phyloP scores from a whole-genome alignment of 2,329 filamentous ascomycete genomes.

The Thyridium curvatum region DNA sequence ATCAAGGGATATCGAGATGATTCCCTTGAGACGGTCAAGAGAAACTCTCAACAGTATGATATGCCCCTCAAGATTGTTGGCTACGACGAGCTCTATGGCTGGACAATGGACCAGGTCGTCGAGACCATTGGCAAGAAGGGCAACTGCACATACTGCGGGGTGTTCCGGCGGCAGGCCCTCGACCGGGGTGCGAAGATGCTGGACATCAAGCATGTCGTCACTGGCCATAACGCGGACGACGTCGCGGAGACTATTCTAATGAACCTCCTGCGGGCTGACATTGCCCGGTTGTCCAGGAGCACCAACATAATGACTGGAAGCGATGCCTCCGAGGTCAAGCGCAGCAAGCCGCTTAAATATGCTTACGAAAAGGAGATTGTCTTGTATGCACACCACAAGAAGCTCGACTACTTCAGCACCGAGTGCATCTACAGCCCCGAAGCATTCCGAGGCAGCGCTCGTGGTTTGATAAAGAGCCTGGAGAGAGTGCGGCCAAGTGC shows the following conservation, averaged over 20 bases:
- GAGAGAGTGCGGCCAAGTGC: slow-evolving; percentile 90
- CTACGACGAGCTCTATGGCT: slow-evolving; percentile 91
- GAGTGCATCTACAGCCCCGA: slow-evolving; percentile 98
- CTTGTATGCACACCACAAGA: slow-evolving; percentile 93
- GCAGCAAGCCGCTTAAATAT: slow-evolving; percentile 95
- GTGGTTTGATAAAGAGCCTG: slow-evolving; percentile 88
- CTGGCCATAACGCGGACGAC: slow-evolving; percentile 95
- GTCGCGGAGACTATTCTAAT: slow-evolving; percentile 96
- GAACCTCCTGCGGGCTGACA: slow-evolving; percentile 87
- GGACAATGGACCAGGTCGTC: slow-evolving; percentile 99
- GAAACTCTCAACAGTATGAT: slow-evolving; percentile 83
- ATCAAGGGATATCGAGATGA: slow-evolving; percentile 97
- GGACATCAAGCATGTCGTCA: slow-evolving; percentile 88
- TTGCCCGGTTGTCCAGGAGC: slow-evolving; percentile 79
- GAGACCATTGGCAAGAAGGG: slow-evolving; percentile 95
- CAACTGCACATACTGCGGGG: slow-evolving; percentile 98
- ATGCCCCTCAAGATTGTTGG: slow-evolving; percentile 91
- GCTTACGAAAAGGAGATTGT: slow-evolving; percentile 99
- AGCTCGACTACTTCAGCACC: slow-evolving; percentile 95
- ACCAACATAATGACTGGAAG: slow-evolving; percentile 84
- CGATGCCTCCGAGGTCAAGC: slow-evolving; percentile 78
- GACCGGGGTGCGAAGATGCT: slow-evolving; percentile 86
- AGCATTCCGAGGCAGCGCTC: slow-evolving; percentile 87
- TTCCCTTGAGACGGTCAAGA: slow-evolving; percentile 90
- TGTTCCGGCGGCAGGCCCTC: slow-evolving; percentile 88